These are phyloP conservation scores for Syzygium aromaticum DNA, from an alignment of 345 rosid species.

Conservation along the genomic window DNA sequence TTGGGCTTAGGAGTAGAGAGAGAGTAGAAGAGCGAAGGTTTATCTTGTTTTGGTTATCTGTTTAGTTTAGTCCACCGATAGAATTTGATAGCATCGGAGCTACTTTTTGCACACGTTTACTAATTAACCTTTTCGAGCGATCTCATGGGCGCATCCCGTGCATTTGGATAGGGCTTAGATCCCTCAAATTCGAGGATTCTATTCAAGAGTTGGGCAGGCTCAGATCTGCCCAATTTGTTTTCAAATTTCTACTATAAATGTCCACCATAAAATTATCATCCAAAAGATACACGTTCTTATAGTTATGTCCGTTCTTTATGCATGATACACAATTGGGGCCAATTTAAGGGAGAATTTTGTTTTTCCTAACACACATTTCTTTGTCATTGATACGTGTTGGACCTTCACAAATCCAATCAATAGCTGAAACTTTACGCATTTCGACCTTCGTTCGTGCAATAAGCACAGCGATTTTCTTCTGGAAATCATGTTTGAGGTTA, in stretches of 20 bases:
- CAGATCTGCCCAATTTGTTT: background rate
- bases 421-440: background rate
- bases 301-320: background rate
- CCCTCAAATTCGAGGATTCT: background rate
- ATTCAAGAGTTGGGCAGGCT: background rate
- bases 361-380: background rate
- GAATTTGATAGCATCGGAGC: background rate
- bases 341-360: fast-evolving
- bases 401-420: background rate
- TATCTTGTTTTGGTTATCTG: background rate
- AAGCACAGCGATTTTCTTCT: background rate
- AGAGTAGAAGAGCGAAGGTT: background rate
- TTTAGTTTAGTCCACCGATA: background rate
- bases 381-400: background rate
- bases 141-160: too few species aligned
- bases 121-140: too few species aligned
- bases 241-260: background rate
- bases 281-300: background rate
- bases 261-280: background rate
- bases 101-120: too few species aligned
- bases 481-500: background rate
- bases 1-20: background rate
- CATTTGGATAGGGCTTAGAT: too few species aligned
- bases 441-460: background rate
- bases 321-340: background rate